Conservation (phyloP, 371 early-diverging fungal genomes). For the Rhizopus delemar region DNA sequence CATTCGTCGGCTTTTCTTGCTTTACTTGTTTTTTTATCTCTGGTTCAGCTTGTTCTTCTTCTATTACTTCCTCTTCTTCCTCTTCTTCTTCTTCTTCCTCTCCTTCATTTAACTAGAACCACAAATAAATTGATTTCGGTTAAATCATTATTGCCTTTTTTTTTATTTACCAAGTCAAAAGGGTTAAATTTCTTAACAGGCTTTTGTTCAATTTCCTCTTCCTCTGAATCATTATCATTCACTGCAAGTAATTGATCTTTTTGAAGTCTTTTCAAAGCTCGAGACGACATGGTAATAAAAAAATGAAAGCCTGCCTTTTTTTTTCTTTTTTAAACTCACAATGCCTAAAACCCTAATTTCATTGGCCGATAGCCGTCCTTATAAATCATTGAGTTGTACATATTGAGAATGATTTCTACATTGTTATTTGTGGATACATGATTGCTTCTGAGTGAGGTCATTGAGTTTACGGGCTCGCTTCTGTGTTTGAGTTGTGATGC, state of each 20-base stretch:
- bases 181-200: slow-evolving; percentile 46
- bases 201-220: slow-evolving; percentile 30
- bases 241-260: slow-evolving; percentile 30
- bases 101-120: slow-evolving; percentile 33
- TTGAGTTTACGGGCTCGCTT: no score
- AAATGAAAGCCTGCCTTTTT: not conserved
- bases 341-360: not conserved
- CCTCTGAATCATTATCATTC: slow-evolving; percentile 36
- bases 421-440: no score
- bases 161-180: slow-evolving; percentile 65
- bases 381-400: no score
- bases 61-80: slow-evolving; percentile 31
- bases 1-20: not conserved
- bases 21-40: slow-evolving; percentile 4
- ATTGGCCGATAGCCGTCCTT: no score
- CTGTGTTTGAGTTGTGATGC: no score
- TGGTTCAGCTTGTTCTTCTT: slow-evolving; percentile 15
- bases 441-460: no score
- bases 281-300: slow-evolving; percentile 35
- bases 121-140: not conserved
- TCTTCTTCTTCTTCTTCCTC: slow-evolving; percentile 49
- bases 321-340: not conserved
- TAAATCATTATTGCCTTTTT: not conserved
- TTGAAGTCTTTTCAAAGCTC: slow-evolving; percentile 46
- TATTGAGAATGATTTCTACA: no score